Conservation (phyloP, 345 rosid genomes). For the Abelmoschus esculentus region DNA sequence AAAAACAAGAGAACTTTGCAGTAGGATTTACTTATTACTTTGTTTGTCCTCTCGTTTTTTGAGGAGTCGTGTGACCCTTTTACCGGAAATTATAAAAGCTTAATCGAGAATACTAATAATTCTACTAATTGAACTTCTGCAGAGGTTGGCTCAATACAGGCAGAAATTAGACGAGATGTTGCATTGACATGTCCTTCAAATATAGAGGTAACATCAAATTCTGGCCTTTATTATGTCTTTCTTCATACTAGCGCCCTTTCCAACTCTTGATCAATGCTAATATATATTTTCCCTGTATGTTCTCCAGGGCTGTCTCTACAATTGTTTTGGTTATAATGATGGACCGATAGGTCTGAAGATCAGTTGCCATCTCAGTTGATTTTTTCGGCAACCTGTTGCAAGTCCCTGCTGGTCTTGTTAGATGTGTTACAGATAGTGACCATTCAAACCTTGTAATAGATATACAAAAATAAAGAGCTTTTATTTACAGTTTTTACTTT, state of each 20-base stretch:
- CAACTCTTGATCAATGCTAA: neutral
- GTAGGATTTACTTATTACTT: too few species aligned
- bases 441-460: constrained; percentile 7
- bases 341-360: neutral
- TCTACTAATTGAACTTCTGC: constrained; percentile 18
- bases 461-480: neutral
- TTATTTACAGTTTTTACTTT: neutral
- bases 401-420: neutral
- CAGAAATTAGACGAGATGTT: constrained; percentile 77
- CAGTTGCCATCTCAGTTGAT: constrained; percentile 5
- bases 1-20: too few species aligned
- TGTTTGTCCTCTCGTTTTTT: too few species aligned
- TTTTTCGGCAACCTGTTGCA: neutral
- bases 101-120: neutral
- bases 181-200: constrained; percentile 24
- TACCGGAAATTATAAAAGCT: neutral
- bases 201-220: constrained; percentile 16
- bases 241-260: neutral
- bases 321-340: neutral
- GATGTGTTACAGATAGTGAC: neutral
- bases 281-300: neutral
- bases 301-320: neutral
- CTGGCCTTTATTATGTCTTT: neutral
- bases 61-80: neutral
- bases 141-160: constrained; percentile 81